Evolutionary conservation across 164 flowering plant genomes (phyloP), one percentile per base, ranked within the genome.

Genomic region (Chimonanthus salicifolius): DNA sequence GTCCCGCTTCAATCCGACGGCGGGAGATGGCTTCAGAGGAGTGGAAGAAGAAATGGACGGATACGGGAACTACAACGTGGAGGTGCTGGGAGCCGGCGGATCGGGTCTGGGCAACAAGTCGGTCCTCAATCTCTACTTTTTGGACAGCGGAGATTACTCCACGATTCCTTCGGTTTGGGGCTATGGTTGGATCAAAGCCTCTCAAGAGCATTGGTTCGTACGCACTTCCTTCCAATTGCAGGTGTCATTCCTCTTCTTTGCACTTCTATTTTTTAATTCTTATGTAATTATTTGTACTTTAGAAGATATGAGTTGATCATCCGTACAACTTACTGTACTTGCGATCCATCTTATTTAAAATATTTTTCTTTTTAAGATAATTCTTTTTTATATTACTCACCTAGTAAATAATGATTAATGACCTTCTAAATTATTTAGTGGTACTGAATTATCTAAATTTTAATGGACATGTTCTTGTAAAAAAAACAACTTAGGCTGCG

Each of bases 81-180:
- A 93, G 77, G 91, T 95, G 20, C 72, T 75, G 7, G 99, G 99
- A 8, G 86, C 77, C 64, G 76, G 75, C 66, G 90, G 88, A 6
- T 88, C 97, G 4, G 63, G 68, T 11, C 72, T 93, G 50, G 81
- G 67, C 4, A 90, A 93, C 82, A 95, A 93, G 73, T 92, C 99
- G 0, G 83, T 88, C 65, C 85, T 95, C 63, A 95, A 93, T 81
- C 86, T 95, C 16, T 95, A 91, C 73, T 87, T 95, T 69, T 88
- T 95, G 54, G 99, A 95, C 76, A 93, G 97, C 62, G 99, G 99
- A 8, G 99, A 93, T 82, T 93, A 95, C 84, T 95, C 97, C 51
- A 88, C 87, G 0, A 89, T 87, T 76, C 85, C 90, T 2, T 76
- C 85, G 11, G 83, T 95, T 20, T 77, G 76, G 66, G 94, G 94